Percentiles rank a stretch among this genome's conserved stretches.
phyloP scores from a whole-genome alignment of 78 protist species.

The Isochrysis galbana region DNA sequence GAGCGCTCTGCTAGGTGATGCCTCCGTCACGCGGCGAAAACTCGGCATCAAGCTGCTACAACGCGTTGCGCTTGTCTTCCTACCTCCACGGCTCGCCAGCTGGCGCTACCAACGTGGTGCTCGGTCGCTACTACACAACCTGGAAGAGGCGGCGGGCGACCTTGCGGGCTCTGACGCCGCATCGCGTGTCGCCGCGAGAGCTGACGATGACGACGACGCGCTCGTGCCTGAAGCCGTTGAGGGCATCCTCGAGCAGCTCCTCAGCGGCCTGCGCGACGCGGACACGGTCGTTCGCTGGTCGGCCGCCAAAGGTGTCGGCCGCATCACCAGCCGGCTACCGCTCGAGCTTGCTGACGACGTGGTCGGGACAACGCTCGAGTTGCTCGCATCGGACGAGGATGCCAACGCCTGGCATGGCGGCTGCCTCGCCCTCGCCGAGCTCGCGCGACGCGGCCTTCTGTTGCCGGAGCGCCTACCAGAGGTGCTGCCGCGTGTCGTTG shows the following conservation, averaged over 20 bases:
- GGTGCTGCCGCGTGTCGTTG: not conserved
- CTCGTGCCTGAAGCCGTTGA: not conserved
- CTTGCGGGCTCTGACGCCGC: not conserved
- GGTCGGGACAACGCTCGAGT: conserved; percentile 41
- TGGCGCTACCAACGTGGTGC: conserved; percentile 82
- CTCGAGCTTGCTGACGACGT: conserved; percentile 82
- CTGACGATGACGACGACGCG: conserved; percentile 39
- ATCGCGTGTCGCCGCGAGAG: not conserved
- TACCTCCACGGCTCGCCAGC: conserved; percentile 71
- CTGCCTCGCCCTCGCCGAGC: conserved; percentile 92
- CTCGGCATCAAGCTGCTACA: conserved; percentile 72
- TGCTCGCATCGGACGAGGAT: not conserved
- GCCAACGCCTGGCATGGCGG: conserved; percentile 88
- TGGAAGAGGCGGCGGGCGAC: not conserved
- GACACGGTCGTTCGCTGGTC: conserved; percentile 83
- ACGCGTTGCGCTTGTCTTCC: conserved; percentile 77
- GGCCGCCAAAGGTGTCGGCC: conserved; percentile 91
- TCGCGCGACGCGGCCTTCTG: conserved; percentile 53
- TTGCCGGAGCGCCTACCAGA: not conserved
- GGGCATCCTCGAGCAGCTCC: not conserved
- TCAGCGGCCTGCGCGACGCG: not conserved
- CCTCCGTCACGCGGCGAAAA: conserved; percentile 42
- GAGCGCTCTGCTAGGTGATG: not conserved
- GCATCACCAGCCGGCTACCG: conserved; percentile 79
- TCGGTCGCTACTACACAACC: conserved; percentile 35